A percentile compares a stretch with the other conserved stretches of the same genome.
Evolutionary conservation across 257 asterid genomes (phyloP).

Genomic region (Capsicum baccatum): DNA sequence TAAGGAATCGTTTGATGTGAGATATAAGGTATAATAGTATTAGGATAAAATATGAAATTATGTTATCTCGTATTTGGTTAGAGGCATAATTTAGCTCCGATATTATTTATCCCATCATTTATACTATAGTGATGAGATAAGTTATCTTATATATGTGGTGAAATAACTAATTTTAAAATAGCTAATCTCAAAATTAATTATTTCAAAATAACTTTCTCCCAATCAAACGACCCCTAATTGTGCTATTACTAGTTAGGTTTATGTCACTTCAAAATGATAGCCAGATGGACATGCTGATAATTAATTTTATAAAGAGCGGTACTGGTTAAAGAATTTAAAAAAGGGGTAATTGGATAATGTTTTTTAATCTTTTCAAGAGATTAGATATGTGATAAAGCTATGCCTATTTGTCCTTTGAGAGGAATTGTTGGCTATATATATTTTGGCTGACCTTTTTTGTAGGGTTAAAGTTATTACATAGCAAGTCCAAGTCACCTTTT

Average conservation of each 20-base stretch:
- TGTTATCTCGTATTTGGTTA: no score
- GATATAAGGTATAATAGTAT: no score
- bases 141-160: no score
- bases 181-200: no score
- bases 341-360: not conserved
- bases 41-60: no score
- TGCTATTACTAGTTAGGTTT: not conserved
- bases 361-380: not conserved
- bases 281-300: not conserved
- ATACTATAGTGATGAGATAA: no score
- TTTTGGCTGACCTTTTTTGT: constrained; percentile 9
- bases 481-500: not conserved
- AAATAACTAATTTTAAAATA: no score
- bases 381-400: constrained; percentile 12
- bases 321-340: not conserved
- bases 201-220: no score
- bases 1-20: no score
- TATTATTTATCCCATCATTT: no score
- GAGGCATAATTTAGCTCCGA: no score
- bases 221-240: no score
- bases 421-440: not conserved
- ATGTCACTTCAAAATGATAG: not conserved
- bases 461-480: not conserved
- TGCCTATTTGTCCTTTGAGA: not conserved
- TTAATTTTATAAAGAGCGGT: not conserved